Base-by-base conservation (phyloP, 106 monocot genomes). In the Ottelia alismoides region DNA sequence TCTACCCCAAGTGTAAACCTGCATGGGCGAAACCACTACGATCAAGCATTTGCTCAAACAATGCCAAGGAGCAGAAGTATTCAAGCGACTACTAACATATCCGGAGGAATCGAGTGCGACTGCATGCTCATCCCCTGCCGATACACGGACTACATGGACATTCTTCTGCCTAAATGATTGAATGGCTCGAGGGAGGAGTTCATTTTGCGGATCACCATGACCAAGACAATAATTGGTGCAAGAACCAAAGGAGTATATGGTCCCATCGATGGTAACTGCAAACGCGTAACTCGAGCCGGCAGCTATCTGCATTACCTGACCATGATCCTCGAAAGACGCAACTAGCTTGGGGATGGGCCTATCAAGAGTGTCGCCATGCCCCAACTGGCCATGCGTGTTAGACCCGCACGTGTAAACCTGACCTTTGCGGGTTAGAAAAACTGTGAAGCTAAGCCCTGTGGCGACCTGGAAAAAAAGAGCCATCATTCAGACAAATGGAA, bases 1-100 rank as follows among this genome's bases (percentile, higher is more conserved):
- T 69, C 84, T 81, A 17, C 94, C 94, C 94, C 94, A 94, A 26
- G 94, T 94, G 57, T 88, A 88, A 12, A 85, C 88, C 94, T 94
- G 71, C 19, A 68, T 72, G 14, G 26, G 53, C 3, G 23, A 62
- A 31, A 22, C 30, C 31, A n/a, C n/a, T n/a, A n/a, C n/a, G n/a
- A n/a, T n/a, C n/a, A n/a, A n/a, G n/a, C n/a, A n/a, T n/a, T n/a
- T n/a, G n/a, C n/a, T n/a, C n/a, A n/a, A n/a, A n/a, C n/a, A n/a
- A n/a, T n/a, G n/a, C n/a, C n/a, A n/a, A n/a, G n/a, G n/a, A n/a
- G n/a, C n/a, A n/a, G n/a, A n/a, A n/a, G n/a, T n/a, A n/a, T n/a
- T n/a, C n/a, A n/a, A n/a, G n/a, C n/a, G n/a, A n/a, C n/a, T n/a
- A 71, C 84, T 74, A 56, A 94, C 94, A 69, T 71, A 65, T 58